phyloP scores from a whole-genome alignment of 2,329 filamentous ascomycete species.

The Orbilia blumenaviensis region DNA sequence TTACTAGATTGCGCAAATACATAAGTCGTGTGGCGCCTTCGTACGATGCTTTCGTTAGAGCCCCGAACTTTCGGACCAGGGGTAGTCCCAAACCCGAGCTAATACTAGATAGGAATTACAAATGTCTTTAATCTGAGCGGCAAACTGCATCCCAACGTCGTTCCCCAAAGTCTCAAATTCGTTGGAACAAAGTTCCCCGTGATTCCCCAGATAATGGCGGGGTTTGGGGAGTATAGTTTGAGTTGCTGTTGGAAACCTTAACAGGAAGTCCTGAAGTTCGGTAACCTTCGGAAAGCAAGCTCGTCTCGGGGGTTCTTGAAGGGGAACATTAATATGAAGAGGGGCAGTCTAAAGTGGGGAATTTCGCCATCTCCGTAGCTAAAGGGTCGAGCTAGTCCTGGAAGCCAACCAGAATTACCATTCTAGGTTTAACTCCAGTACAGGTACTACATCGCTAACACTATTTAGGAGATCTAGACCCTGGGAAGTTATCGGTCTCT shows the following conservation, averaged over 20 bases:
- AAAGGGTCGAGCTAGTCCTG: not conserved
- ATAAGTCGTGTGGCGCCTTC: not conserved
- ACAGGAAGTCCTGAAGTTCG: not conserved
- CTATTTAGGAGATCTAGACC: not conserved
- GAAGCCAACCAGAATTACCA: conserved; percentile 35
- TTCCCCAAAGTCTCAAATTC: conserved; percentile 6
- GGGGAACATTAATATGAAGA: not conserved
- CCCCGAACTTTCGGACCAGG: not conserved
- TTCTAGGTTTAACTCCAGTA: not conserved
- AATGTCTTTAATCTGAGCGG: not conserved
- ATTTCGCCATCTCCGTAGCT: conserved; percentile 43
- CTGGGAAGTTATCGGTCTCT: conserved; percentile 20
- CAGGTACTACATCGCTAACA: not conserved
- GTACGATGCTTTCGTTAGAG: not conserved
- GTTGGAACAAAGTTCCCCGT: not conserved
- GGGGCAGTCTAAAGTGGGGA: conserved; percentile 23
- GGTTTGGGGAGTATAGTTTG: conserved; percentile 11
- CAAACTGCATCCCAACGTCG: not conserved
- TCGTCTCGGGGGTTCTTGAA: conserved; percentile 20
- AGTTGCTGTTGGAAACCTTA: conserved; percentile 1
- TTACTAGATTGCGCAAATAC: not conserved
- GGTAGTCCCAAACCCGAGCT: not conserved
- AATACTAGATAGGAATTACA: not conserved
- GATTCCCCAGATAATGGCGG: conserved; percentile 26
- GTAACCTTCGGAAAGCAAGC: conserved; percentile 13